Percentiles rank a stretch among this genome's conserved stretches.
Evolutionary conservation across 106 monocot genomes (phyloP).

Genomic region (Narthecium ossifragum): DNA sequence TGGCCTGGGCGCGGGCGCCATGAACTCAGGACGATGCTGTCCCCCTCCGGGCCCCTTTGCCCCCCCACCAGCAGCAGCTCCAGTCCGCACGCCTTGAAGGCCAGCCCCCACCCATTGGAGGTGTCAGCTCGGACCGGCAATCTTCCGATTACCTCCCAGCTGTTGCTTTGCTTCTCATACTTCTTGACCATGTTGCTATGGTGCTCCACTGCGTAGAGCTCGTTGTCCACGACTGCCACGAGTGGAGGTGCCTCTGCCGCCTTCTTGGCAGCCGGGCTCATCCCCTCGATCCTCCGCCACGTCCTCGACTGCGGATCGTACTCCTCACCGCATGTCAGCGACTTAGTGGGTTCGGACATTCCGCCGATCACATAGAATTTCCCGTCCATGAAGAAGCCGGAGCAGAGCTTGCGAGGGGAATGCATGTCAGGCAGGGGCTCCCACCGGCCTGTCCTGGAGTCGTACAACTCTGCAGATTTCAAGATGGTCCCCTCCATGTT

Average conservation of each 20-base stretch:
- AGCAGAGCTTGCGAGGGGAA: slow-evolving; percentile 69
- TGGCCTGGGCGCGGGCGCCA: slow-evolving; percentile 32
- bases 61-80: slow-evolving; percentile 54
- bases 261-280: slow-evolving; percentile 54
- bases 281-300: slow-evolving; percentile 59
- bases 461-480: slow-evolving; percentile 69
- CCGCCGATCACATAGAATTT: slow-evolving; percentile 92
- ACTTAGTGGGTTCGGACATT: slow-evolving; percentile 30
- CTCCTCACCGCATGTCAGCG: slow-evolving; percentile 77
- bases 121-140: slow-evolving; percentile 67
- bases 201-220: slow-evolving; percentile 70
- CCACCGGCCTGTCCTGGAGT: slow-evolving; percentile 64
- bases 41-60: slow-evolving; percentile 29
- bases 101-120: slow-evolving; percentile 83
- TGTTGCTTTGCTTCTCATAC: slow-evolving; percentile 56
- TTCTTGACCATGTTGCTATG: slow-evolving; percentile 49
- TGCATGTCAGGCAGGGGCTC: slow-evolving; percentile 63
- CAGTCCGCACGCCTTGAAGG: slow-evolving; percentile 67
- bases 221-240: slow-evolving; percentile 76
- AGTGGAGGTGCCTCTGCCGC: slow-evolving; percentile 71
- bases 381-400: slow-evolving; percentile 82
- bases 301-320: slow-evolving; percentile 48
- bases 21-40: slow-evolving; percentile 50
- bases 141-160: slow-evolving; percentile 46
- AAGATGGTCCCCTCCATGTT: slow-evolving; percentile 36